phyloP scores from a whole-genome alignment of 1,139 yeast genomes.

The Debaryomyces sp. region DNA sequence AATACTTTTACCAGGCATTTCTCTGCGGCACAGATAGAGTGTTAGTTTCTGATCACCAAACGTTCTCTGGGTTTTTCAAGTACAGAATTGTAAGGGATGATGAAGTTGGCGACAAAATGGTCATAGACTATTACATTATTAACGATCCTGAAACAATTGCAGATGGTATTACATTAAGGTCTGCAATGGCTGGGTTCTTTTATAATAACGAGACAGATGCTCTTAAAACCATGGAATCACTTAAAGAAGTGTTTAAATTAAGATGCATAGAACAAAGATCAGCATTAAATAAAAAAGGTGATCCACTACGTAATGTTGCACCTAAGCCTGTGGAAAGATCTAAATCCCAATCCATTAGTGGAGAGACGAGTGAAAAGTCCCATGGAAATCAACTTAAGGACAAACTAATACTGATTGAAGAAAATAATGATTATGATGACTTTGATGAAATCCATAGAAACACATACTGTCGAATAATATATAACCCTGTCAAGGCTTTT shows the following conservation, averaged over 20 bases:
- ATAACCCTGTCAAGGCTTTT: too few relatives aligned
- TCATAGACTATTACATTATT: constrained; percentile 5
- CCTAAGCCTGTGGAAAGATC: too few relatives aligned
- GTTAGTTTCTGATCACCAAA: background rate
- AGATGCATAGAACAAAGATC: too few relatives aligned
- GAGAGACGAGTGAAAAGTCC: too few relatives aligned
- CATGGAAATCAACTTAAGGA: too few relatives aligned
- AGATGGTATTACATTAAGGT: constrained; percentile 6
- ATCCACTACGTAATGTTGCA: too few relatives aligned
- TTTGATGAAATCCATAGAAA: too few relatives aligned
- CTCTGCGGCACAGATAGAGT: background rate
- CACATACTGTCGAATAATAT: too few relatives aligned
- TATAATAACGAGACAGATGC: constrained; percentile 3
- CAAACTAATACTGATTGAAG: too few relatives aligned
- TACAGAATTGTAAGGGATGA: background rate
- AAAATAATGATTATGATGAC: too few relatives aligned
- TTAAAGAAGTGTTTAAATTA: constrained; percentile 3
- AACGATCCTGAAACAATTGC: constrained; percentile 8
- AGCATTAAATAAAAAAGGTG: too few relatives aligned
- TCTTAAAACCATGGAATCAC: background rate
- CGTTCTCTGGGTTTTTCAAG: constrained; percentile 1
- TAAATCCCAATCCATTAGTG: too few relatives aligned
- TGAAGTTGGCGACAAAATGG: constrained; percentile 1
- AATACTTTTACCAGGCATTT: background rate
- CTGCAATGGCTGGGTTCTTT: constrained; percentile 8